Base-by-base conservation (phyloP, 371 early-diverging fungal genomes). In the Mucor plumbeus region DNA sequence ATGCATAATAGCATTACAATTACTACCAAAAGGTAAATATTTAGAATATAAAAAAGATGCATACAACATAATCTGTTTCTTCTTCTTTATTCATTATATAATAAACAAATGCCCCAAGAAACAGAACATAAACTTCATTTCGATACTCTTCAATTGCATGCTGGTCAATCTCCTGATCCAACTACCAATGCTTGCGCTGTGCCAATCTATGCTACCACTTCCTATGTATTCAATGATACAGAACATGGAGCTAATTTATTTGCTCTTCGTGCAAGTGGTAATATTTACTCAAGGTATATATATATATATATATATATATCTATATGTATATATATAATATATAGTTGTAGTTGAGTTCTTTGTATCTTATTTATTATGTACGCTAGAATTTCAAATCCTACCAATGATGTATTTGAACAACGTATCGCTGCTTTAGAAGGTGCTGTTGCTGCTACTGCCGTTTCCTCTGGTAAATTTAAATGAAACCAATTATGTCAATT, bases 121-220 rank as follows among this genome's bases (percentile, higher is more conserved):
- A 43, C 21, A 14, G 50, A 62, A 48, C 38, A 33, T 7, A 39
- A 63, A 40, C 48, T 74, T 31, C 85, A 72, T 66, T 94, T 95
- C 73, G 95, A 96, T 65, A 96, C 96, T 14, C 88, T 95, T 33
- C 96, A 96, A 74, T 77, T 96, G n/a, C 97, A 96, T 71, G 95
- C 94, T 54, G 96, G 96, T 19, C 94, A 94, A 58, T 64, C 33
- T 0, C 77, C 78, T 62, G 91, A 90, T 66, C 60, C 86, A 11
- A 66, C 88, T 6, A 94, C 94, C 61, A 86, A 90, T 47, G 85
- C 96, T n/a, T 86, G 94, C 8, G 97, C 96, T 5, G 89, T 90
- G 0, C 97, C 97, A 21, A 95, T 96, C 70, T 96, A 95, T 77
- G 93, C 94, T 7, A 88, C 93, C 6, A 79, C 92, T 15, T 92